These are phyloP conservation scores for Claviceps paspali DNA, from an alignment of 2,329 filamentous ascomycete genomes.

Conservation along the genomic window DNA sequence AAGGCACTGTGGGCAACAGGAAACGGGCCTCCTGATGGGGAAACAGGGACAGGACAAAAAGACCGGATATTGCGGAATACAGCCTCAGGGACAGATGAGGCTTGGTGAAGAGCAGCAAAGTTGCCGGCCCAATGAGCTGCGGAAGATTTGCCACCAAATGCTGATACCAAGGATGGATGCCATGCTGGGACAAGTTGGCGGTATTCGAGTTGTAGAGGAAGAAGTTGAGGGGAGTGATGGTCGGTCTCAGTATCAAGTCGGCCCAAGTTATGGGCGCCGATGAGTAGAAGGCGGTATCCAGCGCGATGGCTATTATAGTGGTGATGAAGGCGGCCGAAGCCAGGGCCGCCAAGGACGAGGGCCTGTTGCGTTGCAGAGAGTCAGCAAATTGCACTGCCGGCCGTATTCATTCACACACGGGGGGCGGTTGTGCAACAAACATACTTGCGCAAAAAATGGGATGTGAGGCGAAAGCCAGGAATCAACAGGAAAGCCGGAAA, in stretches of 20 bases:
- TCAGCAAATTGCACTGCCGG: constrained; percentile 8
- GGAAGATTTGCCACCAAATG: constrained; percentile 56
- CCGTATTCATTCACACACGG: background rate
- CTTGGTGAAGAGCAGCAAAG: constrained; percentile 41
- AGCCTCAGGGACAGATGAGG: constrained; percentile 46
- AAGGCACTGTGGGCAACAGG: constrained; percentile 56
- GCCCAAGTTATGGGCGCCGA: constrained; percentile 46
- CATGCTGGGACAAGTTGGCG: constrained; percentile 58
- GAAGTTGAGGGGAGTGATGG: constrained; percentile 67
- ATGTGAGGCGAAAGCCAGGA: constrained; percentile 68
- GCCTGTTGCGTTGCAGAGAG: constrained; percentile 22
- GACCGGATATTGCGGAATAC: constrained; percentile 58
- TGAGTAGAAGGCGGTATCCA: constrained; percentile 77
- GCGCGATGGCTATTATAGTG: constrained; percentile 54
- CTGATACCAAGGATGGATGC: constrained; percentile 65
- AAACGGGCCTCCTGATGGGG: constrained; percentile 73
- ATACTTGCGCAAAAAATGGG: constrained; percentile 71
- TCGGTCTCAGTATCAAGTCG: constrained; percentile 46
- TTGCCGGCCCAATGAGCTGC: constrained; percentile 56
- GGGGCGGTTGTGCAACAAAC: constrained; percentile 14
- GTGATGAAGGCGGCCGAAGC: constrained; percentile 51
- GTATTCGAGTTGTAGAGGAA: constrained; percentile 57
- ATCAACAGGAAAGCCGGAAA: constrained; percentile 87
- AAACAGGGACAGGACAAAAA: constrained; percentile 56
- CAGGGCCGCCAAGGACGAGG: constrained; percentile 47